These are phyloP conservation scores for Lotus japonicus DNA, from an alignment of 306 rosid species.

Conservation along the genomic window DNA sequence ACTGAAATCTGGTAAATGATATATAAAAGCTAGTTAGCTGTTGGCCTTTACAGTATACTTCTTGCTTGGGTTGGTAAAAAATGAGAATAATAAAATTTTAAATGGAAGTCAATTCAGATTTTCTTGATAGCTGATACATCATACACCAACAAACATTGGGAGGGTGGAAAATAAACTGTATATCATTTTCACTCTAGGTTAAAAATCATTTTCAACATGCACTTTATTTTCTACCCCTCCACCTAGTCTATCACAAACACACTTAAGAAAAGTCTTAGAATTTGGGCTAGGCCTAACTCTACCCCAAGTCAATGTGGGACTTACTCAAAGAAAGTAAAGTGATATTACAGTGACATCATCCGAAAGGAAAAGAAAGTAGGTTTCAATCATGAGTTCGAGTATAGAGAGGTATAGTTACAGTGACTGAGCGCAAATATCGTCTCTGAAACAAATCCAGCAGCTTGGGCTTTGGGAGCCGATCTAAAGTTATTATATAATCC, in stretches of 20 bases:
- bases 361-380: not conserved
- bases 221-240: too few relatives aligned
- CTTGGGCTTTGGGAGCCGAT: slow-evolving; percentile 63
- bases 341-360: too few relatives aligned
- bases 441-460: slow-evolving; percentile 67
- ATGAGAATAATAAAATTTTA: not conserved
- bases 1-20: slow-evolving; percentile 57
- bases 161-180: not conserved
- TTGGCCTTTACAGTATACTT: too few relatives aligned
- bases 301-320: too few relatives aligned
- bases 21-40: not conserved
- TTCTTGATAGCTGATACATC: too few relatives aligned
- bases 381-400: slow-evolving; percentile 5
- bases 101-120: too few relatives aligned
- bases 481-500: slow-evolving; percentile 69
- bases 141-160: not conserved
- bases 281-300: not conserved
- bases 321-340: not conserved
- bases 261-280: too few relatives aligned
- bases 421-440: slow-evolving; percentile 68
- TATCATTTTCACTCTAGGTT: too few relatives aligned
- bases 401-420: slow-evolving; percentile 34
- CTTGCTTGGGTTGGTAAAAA: too few relatives aligned
- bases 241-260: not conserved
- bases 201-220: too few relatives aligned